Percentiles rank a stretch among this genome's conserved stretches.
Evolutionary conservation across 1,284 basidiomycete genomes (phyloP).

Genomic region (Trametes pubescens): DNA sequence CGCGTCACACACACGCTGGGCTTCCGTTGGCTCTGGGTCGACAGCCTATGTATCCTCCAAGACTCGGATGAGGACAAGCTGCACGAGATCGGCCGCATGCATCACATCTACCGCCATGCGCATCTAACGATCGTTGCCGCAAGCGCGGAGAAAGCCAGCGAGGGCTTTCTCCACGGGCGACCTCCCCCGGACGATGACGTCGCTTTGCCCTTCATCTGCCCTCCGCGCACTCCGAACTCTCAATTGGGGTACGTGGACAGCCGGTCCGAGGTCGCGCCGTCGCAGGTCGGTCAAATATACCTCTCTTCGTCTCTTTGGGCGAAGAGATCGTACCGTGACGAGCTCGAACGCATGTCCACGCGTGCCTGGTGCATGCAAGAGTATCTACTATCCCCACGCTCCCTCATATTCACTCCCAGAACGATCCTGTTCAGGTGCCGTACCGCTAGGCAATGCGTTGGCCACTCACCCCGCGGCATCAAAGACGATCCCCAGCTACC

Average conservation of each 20-base stretch:
- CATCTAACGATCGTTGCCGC: conserved; percentile 10
- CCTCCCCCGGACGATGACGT: not conserved
- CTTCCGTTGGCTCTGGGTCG: conserved; percentile 10
- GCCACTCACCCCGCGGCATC: conserved; percentile 10
- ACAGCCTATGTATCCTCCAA: conserved; percentile 16
- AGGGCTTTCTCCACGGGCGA: conserved; percentile 7
- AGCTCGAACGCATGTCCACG: conserved; percentile 12
- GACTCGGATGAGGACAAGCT: conserved; percentile 13
- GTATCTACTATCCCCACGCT: conserved; percentile 22
- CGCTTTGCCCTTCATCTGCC: conserved; percentile 5
- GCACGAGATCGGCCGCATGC: conserved; percentile 10
- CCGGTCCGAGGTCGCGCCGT: too few species aligned
- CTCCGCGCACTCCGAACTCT: too few species aligned
- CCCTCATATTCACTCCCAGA: conserved; percentile 23
- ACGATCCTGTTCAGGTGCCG: conserved; percentile 28
- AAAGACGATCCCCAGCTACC: conserved; percentile 10
- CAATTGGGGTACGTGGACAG: too few species aligned
- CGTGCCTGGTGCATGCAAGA: conserved; percentile 30
- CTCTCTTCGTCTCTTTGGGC: too few species aligned
- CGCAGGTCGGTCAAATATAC: too few species aligned
- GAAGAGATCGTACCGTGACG: too few species aligned
- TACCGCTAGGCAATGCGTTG: conserved; percentile 14
- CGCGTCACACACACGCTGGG: conserved; percentile 7
- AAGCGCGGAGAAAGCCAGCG: not conserved
- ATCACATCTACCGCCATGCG: conserved; percentile 12